phyloP scores from a whole-genome alignment of 768 basidiomycete genomes.

The Stropharia rugosoannulata region DNA sequence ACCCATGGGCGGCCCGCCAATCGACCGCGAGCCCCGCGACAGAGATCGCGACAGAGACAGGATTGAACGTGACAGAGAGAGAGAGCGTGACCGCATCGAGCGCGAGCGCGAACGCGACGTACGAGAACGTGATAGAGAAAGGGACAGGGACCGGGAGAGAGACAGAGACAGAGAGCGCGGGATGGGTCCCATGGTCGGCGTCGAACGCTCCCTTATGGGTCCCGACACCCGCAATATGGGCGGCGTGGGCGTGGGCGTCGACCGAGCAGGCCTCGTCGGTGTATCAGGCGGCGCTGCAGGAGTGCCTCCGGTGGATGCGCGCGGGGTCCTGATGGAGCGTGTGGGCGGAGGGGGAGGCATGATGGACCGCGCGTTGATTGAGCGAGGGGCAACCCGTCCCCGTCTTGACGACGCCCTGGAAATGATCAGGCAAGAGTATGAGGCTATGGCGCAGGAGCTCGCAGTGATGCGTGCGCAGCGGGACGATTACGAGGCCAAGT shows the following conservation, averaged over 20 bases:
- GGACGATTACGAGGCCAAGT: constrained; percentile 89
- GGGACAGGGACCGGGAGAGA: constrained; percentile 3
- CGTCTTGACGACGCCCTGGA: constrained; percentile 80
- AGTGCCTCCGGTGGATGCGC: background rate
- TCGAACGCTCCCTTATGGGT: constrained; percentile 1
- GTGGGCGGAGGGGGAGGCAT: background rate
- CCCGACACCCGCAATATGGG: constrained; percentile 1
- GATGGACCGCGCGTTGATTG: background rate
- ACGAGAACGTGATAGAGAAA: constrained; percentile 6
- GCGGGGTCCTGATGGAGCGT: background rate
- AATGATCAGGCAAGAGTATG: constrained; percentile 81
- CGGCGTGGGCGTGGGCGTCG: background rate
- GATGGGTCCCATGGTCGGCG: constrained; percentile 5
- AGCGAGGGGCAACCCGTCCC: background rate
- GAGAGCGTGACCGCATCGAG: background rate
- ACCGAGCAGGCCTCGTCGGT: background rate
- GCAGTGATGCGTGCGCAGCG: constrained; percentile 69
- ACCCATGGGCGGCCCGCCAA: constrained; percentile 7
- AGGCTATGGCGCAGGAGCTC: constrained; percentile 67
- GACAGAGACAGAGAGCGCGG: constrained; percentile 4
- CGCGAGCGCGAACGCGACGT: background rate
- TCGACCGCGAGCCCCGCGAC: background rate
- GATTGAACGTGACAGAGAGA: background rate
- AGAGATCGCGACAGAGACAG: constrained; percentile 3
- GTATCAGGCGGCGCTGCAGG: background rate